Conservation (phyloP, 2,329 filamentous ascomycete genomes). For the Neodidymelliopsis sp. region DNA sequence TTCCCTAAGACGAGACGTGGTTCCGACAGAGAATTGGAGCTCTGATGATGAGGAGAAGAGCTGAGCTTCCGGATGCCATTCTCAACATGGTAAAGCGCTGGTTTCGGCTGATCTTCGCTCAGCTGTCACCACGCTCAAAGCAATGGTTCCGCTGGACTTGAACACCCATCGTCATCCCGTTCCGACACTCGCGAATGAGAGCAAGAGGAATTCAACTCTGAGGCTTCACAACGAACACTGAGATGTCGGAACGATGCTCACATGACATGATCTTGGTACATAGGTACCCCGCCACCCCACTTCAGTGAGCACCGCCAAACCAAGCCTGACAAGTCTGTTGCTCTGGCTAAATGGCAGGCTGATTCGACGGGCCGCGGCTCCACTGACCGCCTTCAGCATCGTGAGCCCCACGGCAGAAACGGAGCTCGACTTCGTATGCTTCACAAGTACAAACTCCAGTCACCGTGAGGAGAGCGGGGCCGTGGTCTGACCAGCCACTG, state of each 20-base stretch:
- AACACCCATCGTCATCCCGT: conserved; percentile 18
- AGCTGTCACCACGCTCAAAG: conserved; percentile 20
- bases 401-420: conserved; percentile 40
- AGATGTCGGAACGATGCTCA: conserved; percentile 20
- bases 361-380: conserved; percentile 47
- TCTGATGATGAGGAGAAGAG: conserved; percentile 21
- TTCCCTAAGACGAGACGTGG: conserved; percentile 6
- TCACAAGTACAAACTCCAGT: conserved; percentile 25
- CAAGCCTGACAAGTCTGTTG: conserved; percentile 15
- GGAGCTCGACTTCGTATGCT: conserved; percentile 32
- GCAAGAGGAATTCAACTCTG: conserved; percentile 17
- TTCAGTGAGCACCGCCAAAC: conserved; percentile 8
- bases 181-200: conserved; percentile 27
- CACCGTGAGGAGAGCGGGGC: conserved; percentile 27
- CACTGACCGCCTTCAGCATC: conserved; percentile 46
- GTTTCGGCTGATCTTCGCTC: conserved; percentile 13
- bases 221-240: neutral
- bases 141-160: conserved; percentile 25
- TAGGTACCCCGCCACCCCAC: conserved; percentile 27
- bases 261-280: conserved; percentile 23
- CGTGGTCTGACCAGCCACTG: conserved; percentile 27
- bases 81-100: conserved; percentile 25
- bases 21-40: conserved; percentile 30
- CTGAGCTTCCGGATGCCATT: conserved; percentile 28
- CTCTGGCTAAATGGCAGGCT: conserved; percentile 39